Evolutionary conservation across 2,329 filamentous ascomycete genomes (phyloP).

Genomic region (Fusarium longipes): DNA sequence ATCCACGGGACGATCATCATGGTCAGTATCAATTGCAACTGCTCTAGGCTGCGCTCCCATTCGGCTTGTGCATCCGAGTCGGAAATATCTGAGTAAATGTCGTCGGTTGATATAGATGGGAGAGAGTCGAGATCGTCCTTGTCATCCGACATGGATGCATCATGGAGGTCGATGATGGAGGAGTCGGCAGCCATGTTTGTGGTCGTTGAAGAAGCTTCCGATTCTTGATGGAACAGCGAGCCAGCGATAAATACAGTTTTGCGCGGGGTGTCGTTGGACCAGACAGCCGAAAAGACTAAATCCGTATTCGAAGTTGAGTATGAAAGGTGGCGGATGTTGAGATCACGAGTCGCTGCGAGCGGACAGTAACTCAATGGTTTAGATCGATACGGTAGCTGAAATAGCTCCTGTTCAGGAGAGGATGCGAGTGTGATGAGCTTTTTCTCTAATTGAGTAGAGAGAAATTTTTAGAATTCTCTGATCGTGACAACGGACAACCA

Average conservation of each 20-base stretch:
- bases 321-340: slow-evolving; percentile 17
- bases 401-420: neutral
- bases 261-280: neutral
- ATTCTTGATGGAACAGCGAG: neutral
- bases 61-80: slow-evolving; percentile 90
- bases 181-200: slow-evolving; percentile 56
- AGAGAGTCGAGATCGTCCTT: slow-evolving; percentile 71
- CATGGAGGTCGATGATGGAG: slow-evolving; percentile 63
- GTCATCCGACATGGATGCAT: slow-evolving; percentile 60
- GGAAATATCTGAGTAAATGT: slow-evolving; percentile 64
- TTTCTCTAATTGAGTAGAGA: neutral
- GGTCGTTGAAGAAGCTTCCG: neutral
- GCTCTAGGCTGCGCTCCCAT: slow-evolving; percentile 94
- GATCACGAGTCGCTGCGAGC: slow-evolving; percentile 33
- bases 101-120: slow-evolving; percentile 70
- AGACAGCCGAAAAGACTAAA: neutral
- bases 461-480: neutral
- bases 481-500: slow-evolving; percentile 2
- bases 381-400: neutral
- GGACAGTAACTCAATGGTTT: neutral
- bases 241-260: neutral
- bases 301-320: slow-evolving; percentile 1
- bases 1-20: slow-evolving; percentile 95
- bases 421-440: neutral
- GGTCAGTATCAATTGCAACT: slow-evolving; percentile 89